These are phyloP conservation scores for Paraphoma chrysanthemicola DNA, from an alignment of 2,329 filamentous ascomycete species.

Conservation along the genomic window DNA sequence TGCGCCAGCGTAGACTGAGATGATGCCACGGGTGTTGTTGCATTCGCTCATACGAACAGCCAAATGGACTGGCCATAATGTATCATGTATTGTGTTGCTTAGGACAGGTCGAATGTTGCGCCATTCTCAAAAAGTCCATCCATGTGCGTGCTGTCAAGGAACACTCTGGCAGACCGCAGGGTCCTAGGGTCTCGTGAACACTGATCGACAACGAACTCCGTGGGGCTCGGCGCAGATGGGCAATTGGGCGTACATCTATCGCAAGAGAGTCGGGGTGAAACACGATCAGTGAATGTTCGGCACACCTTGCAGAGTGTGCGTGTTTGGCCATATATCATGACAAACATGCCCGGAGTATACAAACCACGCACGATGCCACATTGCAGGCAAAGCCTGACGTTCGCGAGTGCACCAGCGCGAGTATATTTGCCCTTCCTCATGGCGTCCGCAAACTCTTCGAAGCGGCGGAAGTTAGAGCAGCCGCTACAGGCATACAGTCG, in stretches of 20 bases:
- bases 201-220: too few species aligned
- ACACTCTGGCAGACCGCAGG: too few species aligned
- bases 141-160: too few species aligned
- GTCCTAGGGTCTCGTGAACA: too few species aligned
- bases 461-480: constrained; percentile 26
- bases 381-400: constrained; percentile 30
- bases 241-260: constrained; percentile 13
- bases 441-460: constrained; percentile 31
- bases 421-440: constrained; percentile 39
- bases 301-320: constrained; percentile 27
- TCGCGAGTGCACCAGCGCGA: constrained; percentile 29
- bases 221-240: background rate
- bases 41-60: background rate
- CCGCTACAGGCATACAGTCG: constrained; percentile 31
- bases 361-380: constrained; percentile 30
- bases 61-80: background rate
- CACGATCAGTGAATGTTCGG: constrained; percentile 24
- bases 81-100: too few species aligned
- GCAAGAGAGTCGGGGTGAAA: constrained; percentile 17
- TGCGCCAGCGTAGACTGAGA: too few species aligned
- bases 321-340: constrained; percentile 26
- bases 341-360: constrained; percentile 26
- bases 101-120: too few species aligned
- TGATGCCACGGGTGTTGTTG: background rate
- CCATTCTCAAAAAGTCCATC: too few species aligned